Evolutionary conservation across 768 basidiomycete species (phyloP).

Genomic region (Xerocomellus chrysenteron): DNA sequence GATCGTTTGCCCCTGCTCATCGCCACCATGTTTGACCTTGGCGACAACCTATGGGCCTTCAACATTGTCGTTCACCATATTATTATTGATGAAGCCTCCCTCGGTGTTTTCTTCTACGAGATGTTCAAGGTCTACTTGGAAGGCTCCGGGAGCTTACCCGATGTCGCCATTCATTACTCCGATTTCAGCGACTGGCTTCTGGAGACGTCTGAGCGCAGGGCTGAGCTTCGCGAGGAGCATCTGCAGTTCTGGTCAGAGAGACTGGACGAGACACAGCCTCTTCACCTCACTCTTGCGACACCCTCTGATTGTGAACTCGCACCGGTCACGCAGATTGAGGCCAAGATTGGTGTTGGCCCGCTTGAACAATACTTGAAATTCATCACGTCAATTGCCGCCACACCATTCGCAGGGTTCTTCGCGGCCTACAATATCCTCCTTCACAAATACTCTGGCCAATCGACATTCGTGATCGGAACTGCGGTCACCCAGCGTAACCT

Average conservation of each 20-base stretch:
- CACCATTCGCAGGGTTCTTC: constrained; percentile 32
- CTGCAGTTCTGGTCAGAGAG: constrained; percentile 26
- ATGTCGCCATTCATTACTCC: constrained; percentile 21
- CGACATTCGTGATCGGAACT: constrained; percentile 29
- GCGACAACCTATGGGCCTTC: constrained; percentile 24
- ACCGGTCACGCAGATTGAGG: constrained; percentile 29
- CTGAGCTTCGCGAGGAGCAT: constrained; percentile 25
- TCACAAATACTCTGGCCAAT: constrained; percentile 33
- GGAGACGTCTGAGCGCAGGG: constrained; percentile 29
- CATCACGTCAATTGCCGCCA: constrained; percentile 16
- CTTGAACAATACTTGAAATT: constrained; percentile 23
- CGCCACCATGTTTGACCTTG: constrained; percentile 28
- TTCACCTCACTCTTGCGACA: constrained; percentile 26
- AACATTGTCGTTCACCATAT: constrained; percentile 33
- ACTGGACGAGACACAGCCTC: constrained; percentile 15
- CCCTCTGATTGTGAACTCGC: constrained; percentile 28
- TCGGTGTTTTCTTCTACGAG: constrained; percentile 32
- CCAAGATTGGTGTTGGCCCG: constrained; percentile 17
- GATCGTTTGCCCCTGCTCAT: constrained; percentile 27
- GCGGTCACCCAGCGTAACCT: constrained; percentile 33
- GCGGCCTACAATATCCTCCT: constrained; percentile 34
- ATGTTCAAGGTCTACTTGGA: constrained; percentile 29
- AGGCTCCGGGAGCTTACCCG: constrained; percentile 25
- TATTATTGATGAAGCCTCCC: constrained; percentile 31
- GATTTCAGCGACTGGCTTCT: constrained; percentile 26